These are phyloP conservation scores for Psilocybe tampanensis DNA, from an alignment of 768 basidiomycete species.

Conservation along the genomic window DNA sequence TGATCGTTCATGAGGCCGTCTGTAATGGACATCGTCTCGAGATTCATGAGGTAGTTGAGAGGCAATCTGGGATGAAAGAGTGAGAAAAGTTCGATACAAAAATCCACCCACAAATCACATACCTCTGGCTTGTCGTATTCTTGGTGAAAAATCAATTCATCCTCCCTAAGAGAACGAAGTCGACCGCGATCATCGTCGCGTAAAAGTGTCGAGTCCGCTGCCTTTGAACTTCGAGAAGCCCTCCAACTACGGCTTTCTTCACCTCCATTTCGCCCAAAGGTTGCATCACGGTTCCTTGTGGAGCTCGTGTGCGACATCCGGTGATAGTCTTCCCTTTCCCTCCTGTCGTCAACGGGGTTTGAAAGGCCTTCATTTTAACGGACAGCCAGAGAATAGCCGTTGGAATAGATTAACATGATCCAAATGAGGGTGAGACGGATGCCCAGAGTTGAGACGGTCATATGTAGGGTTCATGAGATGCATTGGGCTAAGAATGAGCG, in stretches of 20 bases:
- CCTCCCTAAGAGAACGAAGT: not conserved
- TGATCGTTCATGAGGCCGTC: too few species aligned
- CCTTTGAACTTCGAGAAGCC: too few species aligned
- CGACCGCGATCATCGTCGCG: not conserved
- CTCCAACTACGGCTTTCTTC: too few species aligned
- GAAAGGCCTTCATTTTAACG: too few species aligned
- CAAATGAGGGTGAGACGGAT: not conserved
- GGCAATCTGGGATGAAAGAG: not conserved
- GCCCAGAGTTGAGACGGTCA: slow-evolving; percentile 4
- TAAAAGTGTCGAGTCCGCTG: not conserved
- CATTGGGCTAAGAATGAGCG: slow-evolving; percentile 17
- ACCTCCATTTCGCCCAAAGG: not conserved
- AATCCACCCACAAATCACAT: not conserved
- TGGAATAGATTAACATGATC: not conserved
- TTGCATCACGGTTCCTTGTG: not conserved
- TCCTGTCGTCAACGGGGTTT: not conserved
- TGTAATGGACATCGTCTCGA: too few species aligned
- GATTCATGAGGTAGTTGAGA: not conserved
- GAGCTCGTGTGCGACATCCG: not conserved
- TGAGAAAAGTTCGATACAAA: not conserved
- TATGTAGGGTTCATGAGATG: slow-evolving; percentile 8
- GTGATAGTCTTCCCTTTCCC: not conserved
- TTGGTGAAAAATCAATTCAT: not conserved
- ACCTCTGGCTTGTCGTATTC: not conserved
- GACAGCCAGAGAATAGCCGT: not conserved